Evolutionary conservation across 345 rosid genomes (phyloP).

Genomic region (Bruguiera gymnorhiza): DNA sequence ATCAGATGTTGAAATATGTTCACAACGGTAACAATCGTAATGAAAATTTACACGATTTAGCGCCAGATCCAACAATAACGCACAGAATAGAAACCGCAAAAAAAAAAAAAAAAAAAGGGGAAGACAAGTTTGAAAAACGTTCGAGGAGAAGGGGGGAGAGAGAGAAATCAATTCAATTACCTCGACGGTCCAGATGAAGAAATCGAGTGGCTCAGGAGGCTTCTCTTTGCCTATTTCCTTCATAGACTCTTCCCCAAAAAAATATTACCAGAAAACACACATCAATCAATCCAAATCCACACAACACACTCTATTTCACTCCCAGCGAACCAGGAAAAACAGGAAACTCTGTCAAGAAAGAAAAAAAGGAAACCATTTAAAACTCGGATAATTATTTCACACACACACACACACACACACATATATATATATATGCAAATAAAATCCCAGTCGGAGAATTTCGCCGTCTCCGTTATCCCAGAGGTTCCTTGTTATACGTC

Average conservation of each 20-base stretch:
- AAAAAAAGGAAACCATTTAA: too few relatives aligned
- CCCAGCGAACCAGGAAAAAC: too few relatives aligned
- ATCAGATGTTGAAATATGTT: too few relatives aligned
- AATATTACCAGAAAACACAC: too few relatives aligned
- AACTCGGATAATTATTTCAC: too few relatives aligned
- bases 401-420: too few relatives aligned
- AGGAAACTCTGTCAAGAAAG: too few relatives aligned
- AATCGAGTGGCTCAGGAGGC: slow-evolving; percentile 96
- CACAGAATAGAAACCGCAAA: too few relatives aligned
- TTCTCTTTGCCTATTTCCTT: slow-evolving; percentile 61
- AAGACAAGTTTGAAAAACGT: background rate
- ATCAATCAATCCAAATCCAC: too few relatives aligned
- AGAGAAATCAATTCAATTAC: slow-evolving; percentile 25
- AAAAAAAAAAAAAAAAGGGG: background rate
- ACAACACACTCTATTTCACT: too few relatives aligned
- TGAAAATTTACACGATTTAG: slow-evolving; percentile 10
- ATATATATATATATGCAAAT: too few relatives aligned
- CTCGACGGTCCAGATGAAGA: slow-evolving; percentile 99
- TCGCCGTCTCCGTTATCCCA: background rate
- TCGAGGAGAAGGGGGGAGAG: too few relatives aligned
- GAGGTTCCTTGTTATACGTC: background rate
- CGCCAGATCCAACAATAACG: slow-evolving; percentile 16
- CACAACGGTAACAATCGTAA: background rate
- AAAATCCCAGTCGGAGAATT: background rate
- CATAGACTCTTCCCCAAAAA: background rate